Evolutionary conservation across 2,329 filamentous ascomycete genomes (phyloP), one percentile per base, ranked within the genome.

Genomic region (Macrophomina pseudophaseolina): DNA sequence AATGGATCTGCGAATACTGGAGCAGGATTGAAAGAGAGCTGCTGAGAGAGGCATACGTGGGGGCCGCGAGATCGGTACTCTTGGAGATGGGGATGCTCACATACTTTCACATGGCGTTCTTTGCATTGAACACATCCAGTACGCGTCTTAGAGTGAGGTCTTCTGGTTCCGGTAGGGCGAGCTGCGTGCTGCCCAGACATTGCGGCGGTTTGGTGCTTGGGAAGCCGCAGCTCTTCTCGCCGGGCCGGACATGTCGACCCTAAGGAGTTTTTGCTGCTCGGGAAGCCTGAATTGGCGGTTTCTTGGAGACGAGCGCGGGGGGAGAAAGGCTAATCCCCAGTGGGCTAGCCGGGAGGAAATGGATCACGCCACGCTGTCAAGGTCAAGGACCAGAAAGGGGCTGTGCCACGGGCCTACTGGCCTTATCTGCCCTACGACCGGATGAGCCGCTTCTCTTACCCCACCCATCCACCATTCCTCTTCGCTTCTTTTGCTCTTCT

Each of bases 51-150:
- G 28, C 5, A 28, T 42, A 30, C 18, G 35, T 6, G 23, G 18
- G 14, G 16, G 1, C 23, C 48, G 48, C 4, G 14, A 5, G 3
- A 23, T 30, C 5, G 12, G 23, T 3, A 30, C 8, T 8, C 3
- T 30, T 23, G 4, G 18, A n/a, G 48, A 9, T 28, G 9, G 18
- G 6, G 9, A 28, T 18, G 44, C 33, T n/a, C 23, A 48, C 58
- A 9, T 56, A 65, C 63, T 52, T 65, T 65, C 4, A 65, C 52
- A 32, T 48, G 40, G 11, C 63, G 49, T 51, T 58, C 33, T 52
- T 65, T 65, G 52, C 63, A 65, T 18, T 65, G 49, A 30, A 48
- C 23, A 32, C 63, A 65, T 23, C 63, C 63, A 7, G 63, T 65
- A 23, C 63, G 63, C 11, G 52, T 58, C 52, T 65, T 65, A 51